A percentile compares a stretch with the other conserved stretches of the same genome.
phyloP scores from a whole-genome alignment of 805 yeast species.

The Starmerella vaccinii region DNA sequence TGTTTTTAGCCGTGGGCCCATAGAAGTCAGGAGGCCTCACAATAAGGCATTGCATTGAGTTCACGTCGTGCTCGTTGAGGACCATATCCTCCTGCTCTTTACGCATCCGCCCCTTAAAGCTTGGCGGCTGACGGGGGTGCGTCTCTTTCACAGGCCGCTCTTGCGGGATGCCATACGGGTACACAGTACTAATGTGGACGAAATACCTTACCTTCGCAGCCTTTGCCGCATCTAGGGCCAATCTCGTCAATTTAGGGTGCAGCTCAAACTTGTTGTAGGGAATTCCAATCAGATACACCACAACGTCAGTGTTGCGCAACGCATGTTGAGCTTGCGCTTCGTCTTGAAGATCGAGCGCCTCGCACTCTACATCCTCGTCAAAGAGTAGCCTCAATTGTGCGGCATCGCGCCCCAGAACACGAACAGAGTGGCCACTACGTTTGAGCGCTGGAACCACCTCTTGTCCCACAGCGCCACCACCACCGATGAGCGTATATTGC shows the following conservation, averaged over 20 bases:
- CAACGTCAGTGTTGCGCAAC: background rate
- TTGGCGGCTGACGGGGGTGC: background rate
- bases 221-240: background rate
- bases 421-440: background rate
- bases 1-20: background rate
- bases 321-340: background rate
- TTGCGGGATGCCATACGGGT: background rate
- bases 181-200: background rate
- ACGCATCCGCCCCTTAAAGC: background rate
- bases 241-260: background rate
- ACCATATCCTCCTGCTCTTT: background rate
- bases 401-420: background rate
- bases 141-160: background rate
- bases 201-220: background rate
- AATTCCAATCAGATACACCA: background rate
- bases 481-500: background rate
- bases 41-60: background rate
- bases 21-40: background rate
- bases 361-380: background rate
- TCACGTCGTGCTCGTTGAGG: background rate
- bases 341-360: background rate
- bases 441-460: background rate
- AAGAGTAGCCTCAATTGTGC: background rate
- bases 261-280: background rate
- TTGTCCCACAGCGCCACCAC: conserved; percentile 1